These are phyloP conservation scores for Xerocomus cyaneibrunnescens DNA, from an alignment of 1,284 basidiomycete genomes.

Conservation along the genomic window DNA sequence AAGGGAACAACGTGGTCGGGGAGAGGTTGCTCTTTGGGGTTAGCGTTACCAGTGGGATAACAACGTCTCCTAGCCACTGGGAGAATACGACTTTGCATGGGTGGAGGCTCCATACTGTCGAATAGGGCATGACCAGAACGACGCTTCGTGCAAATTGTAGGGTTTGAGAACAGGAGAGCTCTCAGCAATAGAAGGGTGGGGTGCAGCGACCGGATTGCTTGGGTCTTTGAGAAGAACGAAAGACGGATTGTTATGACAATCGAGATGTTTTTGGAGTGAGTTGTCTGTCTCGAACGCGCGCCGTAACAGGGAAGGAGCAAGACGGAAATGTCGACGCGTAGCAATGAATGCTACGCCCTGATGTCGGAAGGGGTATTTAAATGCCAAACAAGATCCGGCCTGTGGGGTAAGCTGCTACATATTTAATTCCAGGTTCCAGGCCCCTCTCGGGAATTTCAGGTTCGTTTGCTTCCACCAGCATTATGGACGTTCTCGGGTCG, in stretches of 20 bases:
- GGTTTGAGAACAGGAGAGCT: conserved; percentile 75
- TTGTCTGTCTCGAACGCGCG: conserved; percentile 1
- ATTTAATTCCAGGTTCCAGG: neutral
- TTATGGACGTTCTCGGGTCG: conserved; percentile 19
- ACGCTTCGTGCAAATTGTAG: conserved; percentile 76
- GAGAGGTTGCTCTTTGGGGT: conserved; percentile 56
- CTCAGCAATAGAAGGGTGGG: conserved; percentile 68
- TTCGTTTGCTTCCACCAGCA: conserved; percentile 6
- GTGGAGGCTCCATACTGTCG: conserved; percentile 73
- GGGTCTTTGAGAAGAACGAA: conserved; percentile 46
- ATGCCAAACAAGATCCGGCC: conserved; percentile 1
- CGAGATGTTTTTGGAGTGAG: conserved; percentile 47
- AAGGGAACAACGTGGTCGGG: conserved; percentile 50
- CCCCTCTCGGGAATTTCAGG: neutral
- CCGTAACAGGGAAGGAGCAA: no score
- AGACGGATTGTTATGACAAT: conserved; percentile 49
- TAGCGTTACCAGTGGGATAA: conserved; percentile 75
- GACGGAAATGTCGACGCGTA: no score
- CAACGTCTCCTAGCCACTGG: conserved; percentile 80
- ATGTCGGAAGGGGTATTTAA: neutral
- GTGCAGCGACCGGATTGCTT: conserved; percentile 60
- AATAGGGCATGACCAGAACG: conserved; percentile 90
- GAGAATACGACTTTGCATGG: conserved; percentile 83
- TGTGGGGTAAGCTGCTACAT: no score
- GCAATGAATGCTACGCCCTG: no score